Evolutionary conservation across 176 grass and related monocot species (phyloP), one percentile per base, ranked within the genome.

Genomic region (Zoysia pacifica): DNA sequence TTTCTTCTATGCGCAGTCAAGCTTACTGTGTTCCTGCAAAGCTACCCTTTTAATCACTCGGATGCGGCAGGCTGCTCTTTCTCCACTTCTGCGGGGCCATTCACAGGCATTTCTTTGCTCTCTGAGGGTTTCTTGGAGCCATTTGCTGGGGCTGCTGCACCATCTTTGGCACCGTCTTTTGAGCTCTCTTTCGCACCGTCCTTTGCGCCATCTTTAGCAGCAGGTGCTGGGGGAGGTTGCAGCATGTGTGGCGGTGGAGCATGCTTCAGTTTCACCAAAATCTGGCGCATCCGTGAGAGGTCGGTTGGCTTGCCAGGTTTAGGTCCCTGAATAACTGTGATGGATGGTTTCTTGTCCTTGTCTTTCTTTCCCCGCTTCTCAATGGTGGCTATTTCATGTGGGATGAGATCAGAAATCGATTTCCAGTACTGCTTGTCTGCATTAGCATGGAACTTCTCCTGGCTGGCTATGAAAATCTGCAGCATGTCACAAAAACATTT

Each of bases 261-360:
- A 62, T 98, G 92, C 86, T 98, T 98, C 65, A 98, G 86, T 86
- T 87, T 93, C 76, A 90, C 75, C 52, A 98, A 76, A 70, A 94
- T 89, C 55, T 98, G 92, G 69, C 90, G 92, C 92, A 98, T 89
- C 40, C 92, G 89, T 5, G 92, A 87, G 44, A 98, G 86, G 42
- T 98, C 95, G 1, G 95, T 98, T 16, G 88, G 90, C 70, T 98
- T 98, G 89, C 95, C 95, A 16, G 92, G 95, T 64, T 94, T 98
- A 2, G 92, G 92, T 8, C 95, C 95, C 13, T 93, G 95, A 63
- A 94, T 70, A 53, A 98, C 80, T 9, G 91, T 84, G 49, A 98
- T 75, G 62, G 88, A 93, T 35, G 95, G 86, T 62, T 98, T 98
- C 83, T 93, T 94, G 70, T 94, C 92, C 78, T 91, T 89, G 4